A percentile compares a stretch with the other conserved stretches of the same genome.
phyloP scores from a whole-genome alignment of 441 rosid genomes.

The Pelargonium australe region DNA sequence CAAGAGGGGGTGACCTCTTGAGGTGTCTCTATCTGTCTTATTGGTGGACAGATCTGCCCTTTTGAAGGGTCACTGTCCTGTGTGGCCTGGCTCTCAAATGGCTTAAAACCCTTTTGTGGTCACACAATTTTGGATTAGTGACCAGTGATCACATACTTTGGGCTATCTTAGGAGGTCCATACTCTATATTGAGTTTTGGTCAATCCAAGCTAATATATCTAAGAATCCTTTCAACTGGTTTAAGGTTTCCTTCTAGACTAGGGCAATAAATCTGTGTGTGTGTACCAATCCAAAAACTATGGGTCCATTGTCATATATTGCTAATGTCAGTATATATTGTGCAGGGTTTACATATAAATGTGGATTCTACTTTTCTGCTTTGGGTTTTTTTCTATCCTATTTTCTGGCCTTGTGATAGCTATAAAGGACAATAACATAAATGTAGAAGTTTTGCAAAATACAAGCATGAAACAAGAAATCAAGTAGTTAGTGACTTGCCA shows the following conservation, averaged over 20 bases:
- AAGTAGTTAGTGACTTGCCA: not conserved
- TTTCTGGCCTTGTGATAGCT: not conserved
- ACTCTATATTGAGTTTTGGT: not conserved
- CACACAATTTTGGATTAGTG: constrained; percentile 18
- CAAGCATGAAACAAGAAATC: not conserved
- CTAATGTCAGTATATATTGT: not conserved
- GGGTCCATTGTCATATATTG: constrained; percentile 1
- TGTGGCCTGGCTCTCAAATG: constrained; percentile 16
- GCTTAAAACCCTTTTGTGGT: constrained; percentile 18
- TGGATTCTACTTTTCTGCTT: not conserved
- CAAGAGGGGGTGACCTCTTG: constrained; percentile 27
- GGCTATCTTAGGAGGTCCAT: not conserved
- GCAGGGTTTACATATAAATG: constrained; percentile 7
- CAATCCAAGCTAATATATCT: not conserved
- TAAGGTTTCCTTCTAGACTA: not conserved
- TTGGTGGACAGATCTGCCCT: constrained; percentile 31
- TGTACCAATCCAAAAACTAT: not conserved
- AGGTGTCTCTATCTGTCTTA: constrained; percentile 39
- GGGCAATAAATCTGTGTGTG: not conserved
- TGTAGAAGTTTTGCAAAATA: constrained; percentile 1
- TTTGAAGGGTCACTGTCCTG: constrained; percentile 44
- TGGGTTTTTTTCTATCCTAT: not conserved
- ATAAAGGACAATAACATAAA: not conserved
- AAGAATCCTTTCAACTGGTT: constrained; percentile 1
- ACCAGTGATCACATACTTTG: not conserved